Percentiles rank a stretch among this genome's conserved stretches.
Conservation (phyloP, 306 rosid species). For the Trifolium repens region DNA sequence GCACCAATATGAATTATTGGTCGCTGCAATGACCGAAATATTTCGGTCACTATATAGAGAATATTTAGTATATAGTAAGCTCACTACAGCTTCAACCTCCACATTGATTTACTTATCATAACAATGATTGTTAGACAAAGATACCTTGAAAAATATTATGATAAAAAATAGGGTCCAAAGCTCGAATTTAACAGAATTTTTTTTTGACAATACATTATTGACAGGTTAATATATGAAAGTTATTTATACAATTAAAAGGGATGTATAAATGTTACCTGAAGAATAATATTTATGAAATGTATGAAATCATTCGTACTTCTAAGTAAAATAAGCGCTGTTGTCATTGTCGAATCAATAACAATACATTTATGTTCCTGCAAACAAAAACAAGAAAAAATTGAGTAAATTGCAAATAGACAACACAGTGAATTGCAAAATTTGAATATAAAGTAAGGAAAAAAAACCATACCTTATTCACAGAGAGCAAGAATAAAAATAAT, state of each 20-base stretch:
- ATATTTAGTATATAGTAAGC: no score
- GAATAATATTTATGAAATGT: conserved; percentile 67
- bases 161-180: no score
- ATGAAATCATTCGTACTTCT: conserved; percentile 77
- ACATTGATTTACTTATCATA: no score
- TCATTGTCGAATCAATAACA: conserved; percentile 48
- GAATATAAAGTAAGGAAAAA: background rate
- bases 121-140: no score
- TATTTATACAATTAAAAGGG: background rate
- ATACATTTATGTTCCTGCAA: conserved; percentile 66
- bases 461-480: conserved; percentile 52
- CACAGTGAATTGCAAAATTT: conserved; percentile 7
- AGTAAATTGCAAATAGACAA: background rate
- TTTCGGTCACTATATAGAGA: background rate
- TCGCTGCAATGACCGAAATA: no score
- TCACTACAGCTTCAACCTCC: no score
- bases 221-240: background rate
- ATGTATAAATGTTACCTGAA: conserved; percentile 61
- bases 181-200: no score
- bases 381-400: conserved; percentile 13
- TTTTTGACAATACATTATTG: no score
- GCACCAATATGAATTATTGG: background rate
- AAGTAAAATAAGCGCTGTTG: conserved; percentile 60
- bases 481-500: conserved; percentile 74
- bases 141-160: no score